A percentile compares a stretch with the other conserved stretches of the same genome.
phyloP scores from a whole-genome alignment of 208 protist genomes.

The Eutreptiella sp. region DNA sequence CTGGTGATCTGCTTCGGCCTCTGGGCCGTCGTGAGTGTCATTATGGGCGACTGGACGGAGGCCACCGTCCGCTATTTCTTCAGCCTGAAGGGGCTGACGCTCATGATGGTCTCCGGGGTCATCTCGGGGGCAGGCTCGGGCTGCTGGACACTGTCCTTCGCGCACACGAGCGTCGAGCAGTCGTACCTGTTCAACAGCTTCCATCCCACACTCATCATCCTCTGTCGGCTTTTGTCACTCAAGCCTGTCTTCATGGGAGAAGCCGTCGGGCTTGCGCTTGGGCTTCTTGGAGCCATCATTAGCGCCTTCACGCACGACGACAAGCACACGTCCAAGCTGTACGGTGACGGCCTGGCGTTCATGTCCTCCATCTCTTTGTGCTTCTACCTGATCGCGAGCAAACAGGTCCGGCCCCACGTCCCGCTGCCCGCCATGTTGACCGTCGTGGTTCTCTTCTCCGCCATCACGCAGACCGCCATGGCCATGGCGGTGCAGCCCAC shows the following conservation, averaged over 20 bases:
- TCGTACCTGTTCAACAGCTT: slow-evolving; percentile 8
- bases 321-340: neutral
- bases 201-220: slow-evolving; percentile 4
- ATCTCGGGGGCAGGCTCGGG: slow-evolving; percentile 1
- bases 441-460: slow-evolving; percentile 6
- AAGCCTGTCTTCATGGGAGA: too few relatives aligned
- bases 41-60: too few relatives aligned
- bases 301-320: neutral
- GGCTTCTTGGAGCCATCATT: neutral
- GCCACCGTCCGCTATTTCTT: too few relatives aligned
- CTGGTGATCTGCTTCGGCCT: neutral
- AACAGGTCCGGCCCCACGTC: neutral
- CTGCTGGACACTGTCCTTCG: slow-evolving; percentile 4
- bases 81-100: too few relatives aligned
- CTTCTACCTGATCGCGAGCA: slow-evolving; percentile 11
- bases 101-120: too few relatives aligned
- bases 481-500: neutral
- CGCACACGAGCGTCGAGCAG: slow-evolving; percentile 3
- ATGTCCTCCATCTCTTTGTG: slow-evolving; percentile 3
- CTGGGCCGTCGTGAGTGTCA: too few relatives aligned
- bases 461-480: neutral
- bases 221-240: neutral
- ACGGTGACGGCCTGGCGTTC: slow-evolving; percentile 3
- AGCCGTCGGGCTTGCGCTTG: neutral
- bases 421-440: neutral